phyloP scores from a whole-genome alignment of 192 early-diverging fungal species.

The Mortierella hygrophila region DNA sequence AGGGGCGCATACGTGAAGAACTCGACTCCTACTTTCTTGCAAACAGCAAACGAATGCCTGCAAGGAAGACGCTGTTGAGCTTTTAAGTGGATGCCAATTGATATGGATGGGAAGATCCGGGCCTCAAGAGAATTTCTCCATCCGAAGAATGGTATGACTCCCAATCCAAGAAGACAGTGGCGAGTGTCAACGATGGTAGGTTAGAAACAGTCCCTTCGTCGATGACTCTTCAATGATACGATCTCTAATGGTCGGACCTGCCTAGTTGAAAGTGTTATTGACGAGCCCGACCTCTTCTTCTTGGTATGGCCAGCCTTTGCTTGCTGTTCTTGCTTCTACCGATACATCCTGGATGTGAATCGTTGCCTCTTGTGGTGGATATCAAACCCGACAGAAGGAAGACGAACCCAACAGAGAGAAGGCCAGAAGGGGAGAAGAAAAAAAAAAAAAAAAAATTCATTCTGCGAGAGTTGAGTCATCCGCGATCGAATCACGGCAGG shows the following conservation, averaged over 20 bases:
- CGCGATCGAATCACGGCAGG: not conserved
- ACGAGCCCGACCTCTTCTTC: not conserved
- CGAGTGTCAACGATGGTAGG: not conserved
- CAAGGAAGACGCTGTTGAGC: too few species aligned
- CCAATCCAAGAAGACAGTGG: not conserved
- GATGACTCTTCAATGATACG: not conserved
- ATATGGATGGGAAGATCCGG: too few species aligned
- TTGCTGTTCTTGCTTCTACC: too few species aligned
- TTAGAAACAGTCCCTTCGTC: not conserved
- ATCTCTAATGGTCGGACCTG: not conserved
- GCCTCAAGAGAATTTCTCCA: too few species aligned
- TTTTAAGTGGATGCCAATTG: too few species aligned
- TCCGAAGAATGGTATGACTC: not conserved
- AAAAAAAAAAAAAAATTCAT: not conserved
- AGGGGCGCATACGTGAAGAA: too few species aligned
- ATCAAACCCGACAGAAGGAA: too few species aligned
- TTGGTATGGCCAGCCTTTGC: too few species aligned
- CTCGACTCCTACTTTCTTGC: too few species aligned
- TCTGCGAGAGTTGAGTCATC: constrained; percentile 1
- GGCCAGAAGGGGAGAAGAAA: not conserved
- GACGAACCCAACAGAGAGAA: not conserved
- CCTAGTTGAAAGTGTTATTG: not conserved
- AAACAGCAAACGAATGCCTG: too few species aligned
- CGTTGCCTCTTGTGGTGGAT: too few species aligned
- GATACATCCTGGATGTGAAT: too few species aligned